Evolutionary conservation across 2,329 filamentous ascomycete species (phyloP).

Genomic region (Bimuria novae-zelandiae): DNA sequence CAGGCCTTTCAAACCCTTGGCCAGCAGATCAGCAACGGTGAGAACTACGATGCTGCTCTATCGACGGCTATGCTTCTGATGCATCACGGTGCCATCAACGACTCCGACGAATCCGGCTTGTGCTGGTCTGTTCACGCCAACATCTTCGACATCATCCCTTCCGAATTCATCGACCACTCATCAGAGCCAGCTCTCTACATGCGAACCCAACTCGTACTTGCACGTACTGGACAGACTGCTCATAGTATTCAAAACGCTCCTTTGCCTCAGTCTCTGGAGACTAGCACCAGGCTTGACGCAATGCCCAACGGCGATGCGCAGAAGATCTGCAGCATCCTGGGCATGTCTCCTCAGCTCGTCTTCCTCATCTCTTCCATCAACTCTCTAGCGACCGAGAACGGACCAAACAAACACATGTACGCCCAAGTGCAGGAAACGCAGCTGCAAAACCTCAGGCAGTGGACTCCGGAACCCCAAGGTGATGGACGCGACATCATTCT

Average conservation of each 20-base stretch:
- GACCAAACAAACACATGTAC: constrained; percentile 26
- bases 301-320: constrained; percentile 26
- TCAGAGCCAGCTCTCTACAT: constrained; percentile 38
- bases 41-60: constrained; percentile 35
- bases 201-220: constrained; percentile 33
- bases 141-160: constrained; percentile 36
- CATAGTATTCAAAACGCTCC: constrained; percentile 25
- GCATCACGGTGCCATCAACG: constrained; percentile 37
- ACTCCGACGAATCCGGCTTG: constrained; percentile 27
- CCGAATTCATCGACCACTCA: constrained; percentile 24
- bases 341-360: constrained; percentile 36
- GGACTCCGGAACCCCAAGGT: constrained; percentile 29
- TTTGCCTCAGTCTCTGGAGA: constrained; percentile 30
- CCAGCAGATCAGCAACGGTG: constrained; percentile 33
- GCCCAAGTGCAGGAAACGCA: constrained; percentile 32
- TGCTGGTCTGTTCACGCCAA: constrained; percentile 43
- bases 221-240: constrained; percentile 34
- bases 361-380: constrained; percentile 37
- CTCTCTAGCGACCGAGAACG: constrained; percentile 23
- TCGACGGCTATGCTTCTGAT: constrained; percentile 42
- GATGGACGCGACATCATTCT: constrained; percentile 31
- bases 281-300: constrained; percentile 29
- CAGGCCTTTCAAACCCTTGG: constrained; percentile 36
- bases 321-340: constrained; percentile 30
- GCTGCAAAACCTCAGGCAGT: constrained; percentile 34